Conservation (phyloP, 2,329 filamentous ascomycete genomes). For the Fusarium mangiferae region DNA sequence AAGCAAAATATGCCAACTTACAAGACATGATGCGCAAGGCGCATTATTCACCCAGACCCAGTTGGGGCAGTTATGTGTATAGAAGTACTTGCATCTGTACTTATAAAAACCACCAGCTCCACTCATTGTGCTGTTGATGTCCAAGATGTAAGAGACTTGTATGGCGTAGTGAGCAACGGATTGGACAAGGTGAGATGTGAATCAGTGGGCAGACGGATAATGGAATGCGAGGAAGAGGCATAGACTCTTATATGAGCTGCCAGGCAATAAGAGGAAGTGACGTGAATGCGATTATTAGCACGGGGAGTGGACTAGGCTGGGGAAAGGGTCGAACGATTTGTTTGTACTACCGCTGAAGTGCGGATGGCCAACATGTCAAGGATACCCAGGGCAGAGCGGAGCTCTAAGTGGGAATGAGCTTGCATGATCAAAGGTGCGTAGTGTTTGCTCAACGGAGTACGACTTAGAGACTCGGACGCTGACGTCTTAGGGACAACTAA, state of each 20-base stretch:
- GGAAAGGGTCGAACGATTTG: slow-evolving; percentile 45
- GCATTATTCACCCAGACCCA: slow-evolving; percentile 66
- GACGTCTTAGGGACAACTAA: slow-evolving; percentile 43
- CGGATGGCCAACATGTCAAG: slow-evolving; percentile 43
- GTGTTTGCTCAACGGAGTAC: slow-evolving; percentile 36
- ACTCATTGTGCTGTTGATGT: slow-evolving; percentile 43
- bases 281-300: slow-evolving; percentile 38
- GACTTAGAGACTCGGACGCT: slow-evolving; percentile 35
- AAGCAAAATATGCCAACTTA: slow-evolving; percentile 46
- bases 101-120: slow-evolving; percentile 60
- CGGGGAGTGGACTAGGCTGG: slow-evolving; percentile 35
- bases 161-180: background rate
- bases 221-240: slow-evolving; percentile 31
- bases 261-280: slow-evolving; percentile 38
- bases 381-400: slow-evolving; percentile 41
- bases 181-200: slow-evolving; percentile 13
- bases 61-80: slow-evolving; percentile 61
- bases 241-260: slow-evolving; percentile 40
- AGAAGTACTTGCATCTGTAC: slow-evolving; percentile 66
- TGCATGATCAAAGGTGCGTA: slow-evolving; percentile 45
- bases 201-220: slow-evolving; percentile 22
- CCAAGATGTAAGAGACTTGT: slow-evolving; percentile 12
- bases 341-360: slow-evolving; percentile 42
- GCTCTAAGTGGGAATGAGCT: slow-evolving; percentile 41
- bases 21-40: slow-evolving; percentile 61